Conservation (phyloP, 352 stramenopile genomes). For the Phytopythium helicoides region DNA sequence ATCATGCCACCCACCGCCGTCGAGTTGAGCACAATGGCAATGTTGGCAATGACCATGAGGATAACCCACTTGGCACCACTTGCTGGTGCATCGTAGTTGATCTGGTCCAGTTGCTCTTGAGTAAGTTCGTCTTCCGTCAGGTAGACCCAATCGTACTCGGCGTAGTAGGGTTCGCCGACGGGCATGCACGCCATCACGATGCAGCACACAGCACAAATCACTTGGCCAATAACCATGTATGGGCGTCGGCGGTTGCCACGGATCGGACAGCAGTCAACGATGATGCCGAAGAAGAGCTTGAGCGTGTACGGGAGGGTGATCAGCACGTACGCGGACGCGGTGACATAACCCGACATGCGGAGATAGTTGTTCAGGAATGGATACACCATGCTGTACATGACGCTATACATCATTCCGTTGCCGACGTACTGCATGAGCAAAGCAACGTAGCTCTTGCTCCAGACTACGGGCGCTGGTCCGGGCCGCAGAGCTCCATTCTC, state of each 20-base stretch:
- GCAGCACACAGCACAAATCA: constrained; percentile 49
- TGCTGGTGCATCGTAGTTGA: constrained; percentile 26
- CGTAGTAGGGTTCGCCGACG: constrained; percentile 49
- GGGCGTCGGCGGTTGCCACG: constrained; percentile 49
- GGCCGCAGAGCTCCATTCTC: constrained; percentile 39
- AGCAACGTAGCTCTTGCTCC: constrained; percentile 46
- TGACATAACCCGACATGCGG: constrained; percentile 65
- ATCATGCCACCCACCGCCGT: constrained; percentile 36
- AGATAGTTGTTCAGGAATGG: constrained; percentile 78
- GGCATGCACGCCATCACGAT: constrained; percentile 40
- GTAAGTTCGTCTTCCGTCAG: constrained; percentile 41
- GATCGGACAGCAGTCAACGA: constrained; percentile 66
- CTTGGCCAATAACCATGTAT: constrained; percentile 74
- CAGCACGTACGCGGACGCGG: constrained; percentile 53
- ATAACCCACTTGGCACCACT: constrained; percentile 31
- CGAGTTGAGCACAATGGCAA: constrained; percentile 36
- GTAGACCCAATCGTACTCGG: constrained; percentile 7
- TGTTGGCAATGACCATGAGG: constrained; percentile 33
- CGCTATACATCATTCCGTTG: constrained; percentile 61
- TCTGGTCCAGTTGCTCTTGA: constrained; percentile 13
- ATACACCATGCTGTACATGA: constrained; percentile 59
- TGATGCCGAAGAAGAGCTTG: constrained; percentile 64
- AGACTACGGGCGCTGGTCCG: constrained; percentile 24
- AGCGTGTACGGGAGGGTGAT: constrained; percentile 60
- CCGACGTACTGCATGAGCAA: constrained; percentile 68